Evolutionary conservation across 371 early-diverging fungal species (phyloP).

Genomic region (Fennellomyces sp.): DNA sequence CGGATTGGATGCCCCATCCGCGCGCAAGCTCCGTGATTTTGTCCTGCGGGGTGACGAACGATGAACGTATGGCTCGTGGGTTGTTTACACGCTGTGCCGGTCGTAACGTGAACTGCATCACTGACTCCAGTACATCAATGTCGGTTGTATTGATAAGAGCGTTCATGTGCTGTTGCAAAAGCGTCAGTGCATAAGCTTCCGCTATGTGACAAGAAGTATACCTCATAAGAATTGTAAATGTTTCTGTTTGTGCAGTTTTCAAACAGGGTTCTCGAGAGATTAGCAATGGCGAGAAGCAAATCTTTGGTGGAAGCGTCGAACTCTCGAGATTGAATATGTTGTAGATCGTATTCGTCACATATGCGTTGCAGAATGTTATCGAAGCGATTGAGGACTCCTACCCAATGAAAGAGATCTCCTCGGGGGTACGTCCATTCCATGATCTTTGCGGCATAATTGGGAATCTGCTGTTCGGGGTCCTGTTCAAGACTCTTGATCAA

Average conservation of each 20-base stretch:
- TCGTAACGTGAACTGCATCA: conserved; percentile 74
- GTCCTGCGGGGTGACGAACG: conserved; percentile 67
- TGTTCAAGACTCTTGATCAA: conserved; percentile 59
- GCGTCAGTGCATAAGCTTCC: neutral
- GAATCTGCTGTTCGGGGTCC: conserved; percentile 61
- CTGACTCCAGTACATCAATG: conserved; percentile 72
- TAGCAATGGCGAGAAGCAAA: conserved; percentile 73
- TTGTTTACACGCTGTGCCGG: conserved; percentile 84
- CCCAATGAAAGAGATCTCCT: conserved; percentile 95
- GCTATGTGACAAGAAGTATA: conserved; percentile 25
- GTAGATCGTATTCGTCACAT: conserved; percentile 66
- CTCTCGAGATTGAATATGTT: conserved; percentile 59
- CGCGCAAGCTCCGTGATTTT: conserved; percentile 64
- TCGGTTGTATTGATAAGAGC: conserved; percentile 74
- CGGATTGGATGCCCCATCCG: conserved; percentile 58
- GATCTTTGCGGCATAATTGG: conserved; percentile 47
- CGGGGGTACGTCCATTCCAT: conserved; percentile 81
- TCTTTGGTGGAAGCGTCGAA: conserved; percentile 57
- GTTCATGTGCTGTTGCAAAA: conserved; percentile 70
- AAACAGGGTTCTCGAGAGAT: conserved; percentile 79
- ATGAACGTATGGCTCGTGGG: conserved; percentile 69
- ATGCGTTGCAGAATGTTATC: conserved; percentile 78
- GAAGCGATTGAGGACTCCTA: conserved; percentile 89
- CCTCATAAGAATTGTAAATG: conserved; percentile 92
- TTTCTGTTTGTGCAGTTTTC: conserved; percentile 95